These are phyloP conservation scores for Nowakowskiella sp. DNA, from an alignment of 192 early-diverging fungal species.

Conservation along the genomic window DNA sequence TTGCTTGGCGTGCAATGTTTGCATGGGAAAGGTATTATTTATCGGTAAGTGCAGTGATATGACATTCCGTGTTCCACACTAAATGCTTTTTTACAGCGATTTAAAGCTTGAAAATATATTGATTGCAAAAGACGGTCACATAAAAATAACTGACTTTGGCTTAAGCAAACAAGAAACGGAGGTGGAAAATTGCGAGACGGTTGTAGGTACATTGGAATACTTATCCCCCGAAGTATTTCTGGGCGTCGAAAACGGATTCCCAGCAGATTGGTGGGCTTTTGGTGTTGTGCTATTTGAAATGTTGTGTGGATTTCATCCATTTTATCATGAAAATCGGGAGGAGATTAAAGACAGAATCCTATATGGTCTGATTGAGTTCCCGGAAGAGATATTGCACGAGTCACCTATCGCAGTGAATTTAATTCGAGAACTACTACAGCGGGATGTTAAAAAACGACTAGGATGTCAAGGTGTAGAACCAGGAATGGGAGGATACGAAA, in stretches of 20 bases:
- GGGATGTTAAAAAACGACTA: conserved; percentile 27
- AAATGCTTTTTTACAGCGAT: conserved; percentile 22
- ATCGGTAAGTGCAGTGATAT: conserved; percentile 29
- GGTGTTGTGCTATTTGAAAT: conserved; percentile 50
- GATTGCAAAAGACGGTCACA: conserved; percentile 39
- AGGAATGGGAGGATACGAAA: conserved; percentile 28
- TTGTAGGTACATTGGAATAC: conserved; percentile 46
- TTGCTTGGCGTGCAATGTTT: conserved; percentile 34
- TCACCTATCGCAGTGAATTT: conserved; percentile 22
- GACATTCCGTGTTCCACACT: not conserved
- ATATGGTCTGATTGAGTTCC: conserved; percentile 27
- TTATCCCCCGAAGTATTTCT: conserved; percentile 46
- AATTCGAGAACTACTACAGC: conserved; percentile 20
- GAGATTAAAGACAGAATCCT: conserved; percentile 37
- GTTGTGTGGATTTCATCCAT: conserved; percentile 47
- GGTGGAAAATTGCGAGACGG: not conserved
- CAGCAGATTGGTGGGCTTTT: conserved; percentile 50
- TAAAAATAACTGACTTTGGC: conserved; percentile 50
- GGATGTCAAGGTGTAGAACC: conserved; percentile 5
- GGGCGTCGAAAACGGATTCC: conserved; percentile 30
- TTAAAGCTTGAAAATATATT: conserved; percentile 52
- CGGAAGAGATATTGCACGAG: conserved; percentile 20
- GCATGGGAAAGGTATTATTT: conserved; percentile 42
- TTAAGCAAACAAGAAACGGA: conserved; percentile 22
- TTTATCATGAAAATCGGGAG: conserved; percentile 33